Conservation (phyloP, 495 filamentous ascomycete genomes). For the Penicillium macrosclerotiorum region DNA sequence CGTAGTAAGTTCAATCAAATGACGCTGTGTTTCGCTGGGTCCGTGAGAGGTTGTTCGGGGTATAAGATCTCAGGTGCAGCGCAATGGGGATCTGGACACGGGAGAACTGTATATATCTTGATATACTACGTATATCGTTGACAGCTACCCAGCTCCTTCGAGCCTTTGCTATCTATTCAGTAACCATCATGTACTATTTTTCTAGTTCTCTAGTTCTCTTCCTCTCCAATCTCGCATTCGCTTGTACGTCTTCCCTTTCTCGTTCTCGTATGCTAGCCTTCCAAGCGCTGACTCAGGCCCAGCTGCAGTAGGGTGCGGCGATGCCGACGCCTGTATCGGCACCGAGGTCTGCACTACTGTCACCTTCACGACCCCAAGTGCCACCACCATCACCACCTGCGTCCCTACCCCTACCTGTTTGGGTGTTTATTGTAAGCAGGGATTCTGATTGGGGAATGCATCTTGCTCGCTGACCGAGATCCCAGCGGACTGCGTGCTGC, state of each 20-base stretch:
- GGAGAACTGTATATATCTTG: too few species aligned
- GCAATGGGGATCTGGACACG: too few species aligned
- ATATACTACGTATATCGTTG: too few species aligned
- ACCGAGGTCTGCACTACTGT: constrained; percentile 34
- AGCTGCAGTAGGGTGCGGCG: constrained; percentile 20
- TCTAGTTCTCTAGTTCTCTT: constrained; percentile 1
- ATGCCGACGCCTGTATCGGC: constrained; percentile 25
- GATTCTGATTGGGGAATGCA: background rate
- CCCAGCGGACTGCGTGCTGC: constrained; percentile 12
- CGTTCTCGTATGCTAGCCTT: too few species aligned
- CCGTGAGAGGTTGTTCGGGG: too few species aligned
- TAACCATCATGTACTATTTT: constrained; percentile 14
- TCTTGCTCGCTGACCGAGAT: background rate
- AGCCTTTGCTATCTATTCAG: too few species aligned
- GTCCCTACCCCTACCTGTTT: constrained; percentile 33
- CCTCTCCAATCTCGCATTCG: constrained; percentile 7
- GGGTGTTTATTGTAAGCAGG: constrained; percentile 29
- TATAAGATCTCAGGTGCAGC: too few species aligned
- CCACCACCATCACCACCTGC: constrained; percentile 33
- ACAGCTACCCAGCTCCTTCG: too few species aligned
- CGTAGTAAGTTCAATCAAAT: background rate
- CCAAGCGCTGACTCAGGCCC: background rate
- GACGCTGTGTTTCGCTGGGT: too few species aligned
- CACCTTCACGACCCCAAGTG: constrained; percentile 23
- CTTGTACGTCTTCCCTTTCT: constrained; percentile 8